Evolutionary conservation across 1,284 basidiomycete genomes (phyloP), one percentile per base, ranked within the genome.

Genomic region (Melampsora americana): DNA sequence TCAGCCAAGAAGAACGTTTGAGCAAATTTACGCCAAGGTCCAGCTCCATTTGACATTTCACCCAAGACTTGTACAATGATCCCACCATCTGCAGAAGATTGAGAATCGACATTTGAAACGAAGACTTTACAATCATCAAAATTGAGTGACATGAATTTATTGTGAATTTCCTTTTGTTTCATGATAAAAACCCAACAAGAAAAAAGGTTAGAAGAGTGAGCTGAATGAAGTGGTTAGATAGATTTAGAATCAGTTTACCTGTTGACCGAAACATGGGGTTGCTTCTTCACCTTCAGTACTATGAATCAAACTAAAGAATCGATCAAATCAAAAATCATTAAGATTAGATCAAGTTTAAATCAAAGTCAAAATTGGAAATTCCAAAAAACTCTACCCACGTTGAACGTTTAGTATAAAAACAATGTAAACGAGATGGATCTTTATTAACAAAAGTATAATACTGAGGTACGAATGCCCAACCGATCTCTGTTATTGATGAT

Each of bases 1-100:
- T 97, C 93, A 65, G 96, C 96, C 75, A 99, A 90, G 90, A 99
- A 99, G 86, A 99, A 99, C 18, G 95, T 98, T 86, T 99, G 96
- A 28, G 93, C 93, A 82, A 99, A 99, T 86, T 98, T 98, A 82
- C 90, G 90, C 96, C 96, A 99, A 3, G 92, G 87, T 30, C 83
- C 84, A 78, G 91, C 90, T 77, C 88, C 88, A 85, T 96, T 96
- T 78, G 92, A 93, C 90, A 99, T 93, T 85, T 99, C 95, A 80
- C 96, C 96, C 80, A 99, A 93, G 83, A 98, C 96, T 85, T 98
- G 95, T 83, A 99, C 94, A 85, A 99, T 90, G 85, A 99, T 98
- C 69, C 96, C 96, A 78, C 92, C 92, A 80, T 91, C 90, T 77
- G 92, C 92, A 62, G 94, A 97, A 62, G 92, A 91, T 79, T 85